A percentile compares a stretch with the other conserved stretches of the same genome.
Conservation (phyloP, 257 asterid genomes). For the Solanum appendiculatum region DNA sequence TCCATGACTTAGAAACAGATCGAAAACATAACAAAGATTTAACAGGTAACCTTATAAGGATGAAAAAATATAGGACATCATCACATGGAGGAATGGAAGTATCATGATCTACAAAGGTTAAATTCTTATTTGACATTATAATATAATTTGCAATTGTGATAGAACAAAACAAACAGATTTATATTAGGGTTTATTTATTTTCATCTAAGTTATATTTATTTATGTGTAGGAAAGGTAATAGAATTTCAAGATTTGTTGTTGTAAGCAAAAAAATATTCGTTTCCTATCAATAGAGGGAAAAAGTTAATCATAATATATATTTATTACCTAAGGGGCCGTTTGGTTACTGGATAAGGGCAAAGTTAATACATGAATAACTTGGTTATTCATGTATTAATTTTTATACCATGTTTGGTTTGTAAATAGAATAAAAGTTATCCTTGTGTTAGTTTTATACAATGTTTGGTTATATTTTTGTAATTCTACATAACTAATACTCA, state of each 20-base stretch:
- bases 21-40: not conserved
- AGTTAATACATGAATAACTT: too few species aligned
- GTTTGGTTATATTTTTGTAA: too few species aligned
- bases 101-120: not conserved
- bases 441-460: too few species aligned
- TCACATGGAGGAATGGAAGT: not conserved
- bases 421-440: too few species aligned
- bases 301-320: not conserved
- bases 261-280: not conserved
- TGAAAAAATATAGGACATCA: not conserved
- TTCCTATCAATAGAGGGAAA: not conserved
- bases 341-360: too few species aligned
- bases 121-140: not conserved
- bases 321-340: too few species aligned
- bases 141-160: not conserved
- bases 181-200: too few species aligned
- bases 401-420: too few species aligned
- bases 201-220: too few species aligned
- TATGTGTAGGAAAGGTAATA: not conserved
- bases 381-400: too few species aligned
- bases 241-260: not conserved
- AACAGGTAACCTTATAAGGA: not conserved
- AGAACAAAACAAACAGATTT: too few species aligned
- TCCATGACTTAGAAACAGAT: not conserved
- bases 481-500: too few species aligned